These are phyloP conservation scores for Trichosanthes truncata DNA, from an alignment of 306 rosid genomes.

Conservation along the genomic window DNA sequence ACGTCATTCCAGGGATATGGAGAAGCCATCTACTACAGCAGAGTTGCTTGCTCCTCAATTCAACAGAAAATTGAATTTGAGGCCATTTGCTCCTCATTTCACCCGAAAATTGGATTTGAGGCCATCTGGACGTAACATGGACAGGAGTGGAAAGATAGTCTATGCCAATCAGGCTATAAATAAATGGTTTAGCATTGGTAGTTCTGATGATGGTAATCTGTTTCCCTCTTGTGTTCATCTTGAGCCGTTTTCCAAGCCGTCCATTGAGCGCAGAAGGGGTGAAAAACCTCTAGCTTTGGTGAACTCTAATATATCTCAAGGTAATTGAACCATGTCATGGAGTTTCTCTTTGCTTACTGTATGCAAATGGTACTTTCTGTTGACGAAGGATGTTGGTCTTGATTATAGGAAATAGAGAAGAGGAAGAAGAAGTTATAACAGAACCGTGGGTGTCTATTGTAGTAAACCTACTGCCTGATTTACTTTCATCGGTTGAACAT, in stretches of 20 bases:
- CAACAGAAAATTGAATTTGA: slow-evolving; percentile 1
- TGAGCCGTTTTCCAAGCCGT: slow-evolving; percentile 12
- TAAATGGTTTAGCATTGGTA: slow-evolving; percentile 29
- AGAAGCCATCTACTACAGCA: slow-evolving; percentile 17
- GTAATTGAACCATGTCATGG: background rate
- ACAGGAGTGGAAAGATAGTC: background rate
- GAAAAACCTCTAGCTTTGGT: slow-evolving; percentile 23
- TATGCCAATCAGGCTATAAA: slow-evolving; percentile 11
- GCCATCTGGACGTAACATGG: background rate
- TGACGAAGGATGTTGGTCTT: background rate
- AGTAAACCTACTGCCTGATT: slow-evolving; percentile 20
- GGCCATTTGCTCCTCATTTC: slow-evolving; percentile 13
- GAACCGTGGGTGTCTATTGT: slow-evolving; percentile 22
- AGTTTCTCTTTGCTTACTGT: background rate
- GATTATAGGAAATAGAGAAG: slow-evolving; percentile 1
- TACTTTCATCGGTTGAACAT: slow-evolving; percentile 17
- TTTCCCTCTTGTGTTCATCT: slow-evolving; percentile 23
- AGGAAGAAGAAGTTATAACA: background rate
- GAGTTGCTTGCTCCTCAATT: slow-evolving; percentile 25
- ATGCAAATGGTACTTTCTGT: background rate
- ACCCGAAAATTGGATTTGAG: background rate
- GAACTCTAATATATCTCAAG: background rate
- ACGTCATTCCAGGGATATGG: slow-evolving; percentile 22
- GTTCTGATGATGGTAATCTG: slow-evolving; percentile 6
- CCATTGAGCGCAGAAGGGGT: background rate